A percentile compares a stretch with the other conserved stretches of the same genome.
These are phyloP conservation scores for Entophlyctis helioformis DNA, from an alignment of 192 early-diverging fungal species.

Conservation along the genomic window DNA sequence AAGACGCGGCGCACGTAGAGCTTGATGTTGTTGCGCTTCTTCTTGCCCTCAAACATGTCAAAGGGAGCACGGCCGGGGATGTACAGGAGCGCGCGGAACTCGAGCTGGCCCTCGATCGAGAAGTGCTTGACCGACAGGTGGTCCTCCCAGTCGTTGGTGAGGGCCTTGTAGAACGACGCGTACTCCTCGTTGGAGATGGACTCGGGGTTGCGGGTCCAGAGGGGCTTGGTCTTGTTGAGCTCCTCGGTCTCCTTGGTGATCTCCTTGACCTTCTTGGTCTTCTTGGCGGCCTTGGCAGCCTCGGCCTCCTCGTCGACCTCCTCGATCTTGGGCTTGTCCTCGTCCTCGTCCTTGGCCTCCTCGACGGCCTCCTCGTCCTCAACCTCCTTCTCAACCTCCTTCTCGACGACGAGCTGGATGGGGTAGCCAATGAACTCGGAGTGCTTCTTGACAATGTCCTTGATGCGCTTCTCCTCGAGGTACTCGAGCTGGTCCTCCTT, in stretches of 20 bases:
- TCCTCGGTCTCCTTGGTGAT: conserved; percentile 77
- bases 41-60: conserved; percentile 96
- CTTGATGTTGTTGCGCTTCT: conserved; percentile 99
- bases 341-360: conserved; percentile 53
- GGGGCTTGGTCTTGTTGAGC: conserved; percentile 95
- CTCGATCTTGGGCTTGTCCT: conserved; percentile 35
- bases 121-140: conserved; percentile 97
- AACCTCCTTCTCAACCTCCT: conserved; percentile 98
- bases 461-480: conserved; percentile 97
- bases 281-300: conserved; percentile 55
- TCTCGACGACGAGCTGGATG: conserved; percentile 90
- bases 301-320: conserved; percentile 69
- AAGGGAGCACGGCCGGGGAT: conserved; percentile 94
- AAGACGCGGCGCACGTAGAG: conserved; percentile 99
- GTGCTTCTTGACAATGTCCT: conserved; percentile 99
- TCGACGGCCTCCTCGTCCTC: conserved; percentile 79
- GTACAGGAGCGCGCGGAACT: conserved; percentile 98
- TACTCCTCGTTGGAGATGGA: conserved; percentile 95
- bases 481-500: conserved; percentile 99
- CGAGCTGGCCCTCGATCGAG: conserved; percentile 97
- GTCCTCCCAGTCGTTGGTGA: conserved; percentile 99
- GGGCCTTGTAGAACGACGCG: conserved; percentile 94
- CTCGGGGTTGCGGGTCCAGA: conserved; percentile 99
- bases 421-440: conserved; percentile 99
- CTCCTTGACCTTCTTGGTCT: conserved; percentile 78